Base-by-base conservation (phyloP, 2,329 filamentous ascomycete species). In the Colletotrichum liaoningense region DNA sequence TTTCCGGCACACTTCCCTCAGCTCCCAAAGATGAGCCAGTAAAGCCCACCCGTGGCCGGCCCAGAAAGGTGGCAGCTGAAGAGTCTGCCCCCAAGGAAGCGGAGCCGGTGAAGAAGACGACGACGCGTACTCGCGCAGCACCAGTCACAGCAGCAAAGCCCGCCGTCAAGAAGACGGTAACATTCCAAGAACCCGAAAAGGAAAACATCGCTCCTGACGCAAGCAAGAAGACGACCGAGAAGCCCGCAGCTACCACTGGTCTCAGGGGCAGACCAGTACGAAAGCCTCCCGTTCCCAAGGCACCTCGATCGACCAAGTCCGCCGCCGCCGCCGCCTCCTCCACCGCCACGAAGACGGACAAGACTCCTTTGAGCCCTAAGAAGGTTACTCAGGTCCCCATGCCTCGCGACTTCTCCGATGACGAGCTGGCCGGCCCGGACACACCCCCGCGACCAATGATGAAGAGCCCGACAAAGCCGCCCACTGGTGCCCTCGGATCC, bases 171-270 rank as follows among this genome's bases (percentile, higher is more conserved):
- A 93, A 92, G 83, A 86, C 85, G 3, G 90, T 92, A 77, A 91
- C 88, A 71, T 92, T 92, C 79, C 86, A 91, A 78, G 89, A 90
- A 76, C 88, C 89, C 3, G 90, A 91, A 79, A 92, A 93, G 81
- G 91, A 93, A 79, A 92, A 92, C 75, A 81, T 90, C 49, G 79
- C 84, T 24, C 89, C 88, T 16, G 76, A 80, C 3, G 67, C 80
- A 26, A 84, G 82, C 69, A 75, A 78, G 33, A 86, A 86, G 78
- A 78, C 77, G 4, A 60, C 76, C 22, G 66, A 71, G 12, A 72
- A 81, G 60, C 57, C 74, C 9, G 74, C 81, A 57, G 75, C 78
- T 42, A 65, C 81, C 14, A 74, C 78, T 12, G 84, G 85, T 30
- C 79, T 88, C 52, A 78, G 81, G 54, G 79, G 80, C 67, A 79